These are phyloP conservation scores for Balakata baccata DNA, from an alignment of 345 rosid species.

Conservation along the genomic window DNA sequence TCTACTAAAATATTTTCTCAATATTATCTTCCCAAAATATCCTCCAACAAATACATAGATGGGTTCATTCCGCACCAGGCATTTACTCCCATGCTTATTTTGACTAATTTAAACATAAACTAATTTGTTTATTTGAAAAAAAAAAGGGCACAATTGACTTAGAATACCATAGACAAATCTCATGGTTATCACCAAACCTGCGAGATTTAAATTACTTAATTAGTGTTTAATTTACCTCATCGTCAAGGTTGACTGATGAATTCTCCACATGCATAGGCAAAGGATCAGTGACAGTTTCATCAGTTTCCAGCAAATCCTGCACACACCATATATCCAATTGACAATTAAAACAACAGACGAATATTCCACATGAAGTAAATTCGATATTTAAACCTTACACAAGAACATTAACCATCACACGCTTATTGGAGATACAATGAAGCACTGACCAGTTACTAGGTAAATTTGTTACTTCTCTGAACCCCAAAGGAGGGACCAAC, in stretches of 20 bases:
- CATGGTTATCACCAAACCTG: neutral
- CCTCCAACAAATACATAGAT: neutral
- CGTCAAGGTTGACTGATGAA: conserved; percentile 38
- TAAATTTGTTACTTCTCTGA: conserved; percentile 25
- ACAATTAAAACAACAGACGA: conserved; percentile 9
- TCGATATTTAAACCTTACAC: too few relatives aligned
- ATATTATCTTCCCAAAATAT: neutral
- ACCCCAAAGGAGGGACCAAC: conserved; percentile 26
- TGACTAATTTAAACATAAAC: neutral
- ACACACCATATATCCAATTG: neutral
- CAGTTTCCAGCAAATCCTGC: conserved; percentile 35
- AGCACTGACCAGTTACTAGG: too few relatives aligned
- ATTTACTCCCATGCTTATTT: neutral
- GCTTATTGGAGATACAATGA: too few relatives aligned
- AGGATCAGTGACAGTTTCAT: conserved; percentile 21
- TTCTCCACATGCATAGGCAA: conserved; percentile 35
- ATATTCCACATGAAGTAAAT: neutral
- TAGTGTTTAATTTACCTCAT: conserved; percentile 36
- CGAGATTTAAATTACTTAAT: conserved; percentile 4
- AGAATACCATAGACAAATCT: neutral
- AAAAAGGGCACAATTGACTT: neutral
- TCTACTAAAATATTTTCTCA: neutral
- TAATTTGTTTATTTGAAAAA: neutral
- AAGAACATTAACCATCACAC: too few relatives aligned
- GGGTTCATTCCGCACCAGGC: neutral